Evolutionary conservation across 1,139 yeast genomes (phyloP), one percentile per base, ranked within the genome.

Genomic region (Kurtzmaniella quercitrusa): DNA sequence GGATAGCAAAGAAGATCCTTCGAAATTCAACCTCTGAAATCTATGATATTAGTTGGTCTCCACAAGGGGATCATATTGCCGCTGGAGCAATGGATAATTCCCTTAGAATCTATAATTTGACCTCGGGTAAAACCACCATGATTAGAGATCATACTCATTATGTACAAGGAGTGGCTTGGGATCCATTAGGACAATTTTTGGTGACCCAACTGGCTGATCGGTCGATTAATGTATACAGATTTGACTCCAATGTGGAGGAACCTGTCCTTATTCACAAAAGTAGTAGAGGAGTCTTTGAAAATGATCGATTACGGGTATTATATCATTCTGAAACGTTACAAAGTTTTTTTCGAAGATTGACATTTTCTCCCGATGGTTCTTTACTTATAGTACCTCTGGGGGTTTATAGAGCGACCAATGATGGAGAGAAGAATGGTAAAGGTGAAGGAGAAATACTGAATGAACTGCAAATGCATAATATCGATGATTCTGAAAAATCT

Each of bases 81-180:
- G 81, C 94, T 2, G 98, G 96, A 1, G 83, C 95, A 10, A 89
- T 93, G 89, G 97, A 93, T 62, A 89, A 90, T 54, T 73, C 80
- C 10, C 77, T 91, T 5, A 70, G 96, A 39, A 73, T 93, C 0
- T 88, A 83, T 57, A 74, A 75, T 49, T 77, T 78, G 2, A 54
- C 63, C 1, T 68, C 75, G 1, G 94, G 93, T 0, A 70, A 73
- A 39, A 71, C 88, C 1, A 66, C 75, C 12, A 82, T 83, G 45
- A 66, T 85, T 41, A 77, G 81, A 2, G 89, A 87, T 50, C 98
- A 93, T 60, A 68, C 70, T 34, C 97, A 91, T 58, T 91, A 88
- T 56, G 94, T 93, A 2, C 99, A 93, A 62, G 99, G 99, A 2
- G 93, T 93, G 3, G 75, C 85, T 0, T 93, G 98, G 98, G 98